Evolutionary conservation across 225 moss, liverwort and hornwort species (phyloP).

Genomic region (Polytrichum formosum): DNA sequence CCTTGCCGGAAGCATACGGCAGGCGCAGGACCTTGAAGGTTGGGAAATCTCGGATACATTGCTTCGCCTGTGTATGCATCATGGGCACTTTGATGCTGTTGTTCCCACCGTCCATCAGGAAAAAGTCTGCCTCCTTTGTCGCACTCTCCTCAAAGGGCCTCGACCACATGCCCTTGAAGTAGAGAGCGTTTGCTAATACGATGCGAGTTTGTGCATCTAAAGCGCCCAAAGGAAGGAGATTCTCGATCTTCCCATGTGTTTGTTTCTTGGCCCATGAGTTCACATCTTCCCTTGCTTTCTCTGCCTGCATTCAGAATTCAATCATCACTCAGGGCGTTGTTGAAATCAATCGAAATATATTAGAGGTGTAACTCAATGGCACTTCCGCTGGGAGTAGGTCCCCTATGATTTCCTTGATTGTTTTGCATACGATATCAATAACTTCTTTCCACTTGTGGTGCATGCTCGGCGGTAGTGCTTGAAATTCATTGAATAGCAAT

Average conservation of each 20-base stretch:
- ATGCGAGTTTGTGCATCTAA: constrained; percentile 28
- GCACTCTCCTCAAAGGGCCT: constrained; percentile 23
- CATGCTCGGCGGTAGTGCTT: no score
- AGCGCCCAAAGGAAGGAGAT: constrained; percentile 42
- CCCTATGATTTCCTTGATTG: no score
- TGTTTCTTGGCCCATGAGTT: constrained; percentile 49
- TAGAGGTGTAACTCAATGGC: no score
- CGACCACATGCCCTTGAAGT: constrained; percentile 65
- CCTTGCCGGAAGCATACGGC: constrained; percentile 35
- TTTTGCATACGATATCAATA: no score
- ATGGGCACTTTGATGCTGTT: constrained; percentile 40
- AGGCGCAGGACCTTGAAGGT: constrained; percentile 40
- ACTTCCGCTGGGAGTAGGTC: no score
- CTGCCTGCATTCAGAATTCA: constrained; percentile 24
- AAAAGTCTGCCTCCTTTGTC: constrained; percentile 36
- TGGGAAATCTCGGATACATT: constrained; percentile 28
- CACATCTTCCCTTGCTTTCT: constrained; percentile 39
- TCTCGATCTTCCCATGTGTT: constrained; percentile 52
- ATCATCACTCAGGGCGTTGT: background rate
- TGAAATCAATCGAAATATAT: no score
- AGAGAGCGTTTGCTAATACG: constrained; percentile 63
- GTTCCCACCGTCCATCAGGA: constrained; percentile 36
- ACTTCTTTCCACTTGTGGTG: no score
- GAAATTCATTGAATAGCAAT: no score
- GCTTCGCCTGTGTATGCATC: constrained; percentile 31